A percentile compares a stretch with the other conserved stretches of the same genome.
Evolutionary conservation across 1,139 yeast species (phyloP).

Genomic region (Hyphopichia khmerensis): DNA sequence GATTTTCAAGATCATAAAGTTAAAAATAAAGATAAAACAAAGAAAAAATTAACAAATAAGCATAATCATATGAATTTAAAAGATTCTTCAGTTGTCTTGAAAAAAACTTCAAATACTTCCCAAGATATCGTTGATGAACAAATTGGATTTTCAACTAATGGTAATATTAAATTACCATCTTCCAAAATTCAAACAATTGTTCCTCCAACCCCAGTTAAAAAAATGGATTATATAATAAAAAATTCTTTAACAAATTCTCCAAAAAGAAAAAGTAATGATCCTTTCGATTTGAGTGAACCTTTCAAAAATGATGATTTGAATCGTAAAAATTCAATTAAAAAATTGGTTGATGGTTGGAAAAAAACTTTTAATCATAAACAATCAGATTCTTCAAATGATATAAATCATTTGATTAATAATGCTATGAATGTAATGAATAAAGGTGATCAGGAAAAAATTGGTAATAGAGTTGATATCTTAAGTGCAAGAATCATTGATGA

Average conservation of each 20-base stretch:
- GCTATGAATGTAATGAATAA: conserved; percentile 8
- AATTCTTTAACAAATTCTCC: conserved; percentile 11
- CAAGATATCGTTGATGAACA: conserved; percentile 5
- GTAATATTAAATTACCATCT: conserved; percentile 47
- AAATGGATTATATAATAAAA: conserved; percentile 44
- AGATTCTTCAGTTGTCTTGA: conserved; percentile 43
- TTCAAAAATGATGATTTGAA: conserved; percentile 15
- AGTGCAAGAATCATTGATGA: conserved; percentile 82
- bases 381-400: conserved; percentile 5
- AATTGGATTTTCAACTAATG: conserved; percentile 51
- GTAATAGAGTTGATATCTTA: conserved; percentile 63
- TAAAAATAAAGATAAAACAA: conserved; percentile 3
- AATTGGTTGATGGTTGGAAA: conserved; percentile 44
- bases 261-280: conserved; percentile 5
- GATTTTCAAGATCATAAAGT: conserved; percentile 13
- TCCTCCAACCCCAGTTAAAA: conserved; percentile 71
- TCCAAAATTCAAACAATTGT: conserved; percentile 45
- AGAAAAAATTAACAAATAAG: conserved; percentile 8
- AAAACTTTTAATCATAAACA: conserved; percentile 21
- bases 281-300: not conserved
- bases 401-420: conserved; percentile 4
- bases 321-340: conserved; percentile 38
- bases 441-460: conserved; percentile 21
- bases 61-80: conserved; percentile 43
- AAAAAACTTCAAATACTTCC: conserved; percentile 21